A percentile compares a stretch with the other conserved stretches of the same genome.
Evolutionary conservation across 2,329 filamentous ascomycete genomes (phyloP).

Genomic region (Albifimbria verrucaria): DNA sequence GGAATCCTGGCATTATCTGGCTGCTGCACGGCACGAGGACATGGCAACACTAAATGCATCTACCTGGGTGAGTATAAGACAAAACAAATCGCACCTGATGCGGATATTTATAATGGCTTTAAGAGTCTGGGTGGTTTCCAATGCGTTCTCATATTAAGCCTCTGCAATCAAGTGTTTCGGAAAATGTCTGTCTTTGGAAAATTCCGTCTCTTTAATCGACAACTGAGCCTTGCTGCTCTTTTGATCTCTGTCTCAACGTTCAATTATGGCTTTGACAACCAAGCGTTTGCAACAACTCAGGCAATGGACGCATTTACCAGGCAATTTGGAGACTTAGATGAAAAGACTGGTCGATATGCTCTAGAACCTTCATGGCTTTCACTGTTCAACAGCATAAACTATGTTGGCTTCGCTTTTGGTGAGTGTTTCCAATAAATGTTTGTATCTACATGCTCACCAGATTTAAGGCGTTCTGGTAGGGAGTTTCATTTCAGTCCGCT

Average conservation of each 20-base stretch:
- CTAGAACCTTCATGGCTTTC: conserved; percentile 30
- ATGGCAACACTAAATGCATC: neutral
- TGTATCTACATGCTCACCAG: neutral
- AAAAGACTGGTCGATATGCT: conserved; percentile 15
- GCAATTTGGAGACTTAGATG: conserved; percentile 28
- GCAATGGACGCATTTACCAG: conserved; percentile 32
- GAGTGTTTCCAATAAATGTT: neutral
- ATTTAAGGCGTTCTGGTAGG: conserved; percentile 16
- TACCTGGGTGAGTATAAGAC: too few relatives aligned
- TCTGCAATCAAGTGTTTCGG: neutral
- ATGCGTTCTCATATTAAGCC: too few relatives aligned
- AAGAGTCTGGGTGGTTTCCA: too few relatives aligned
- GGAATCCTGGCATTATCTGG: neutral
- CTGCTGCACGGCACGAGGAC: neutral
- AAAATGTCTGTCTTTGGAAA: neutral
- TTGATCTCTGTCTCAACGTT: conserved; percentile 33
- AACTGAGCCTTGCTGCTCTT: conserved; percentile 11
- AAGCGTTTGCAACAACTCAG: conserved; percentile 31
- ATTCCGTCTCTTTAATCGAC: conserved; percentile 19
- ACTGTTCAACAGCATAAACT: conserved; percentile 32
- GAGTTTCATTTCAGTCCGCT: conserved; percentile 17
- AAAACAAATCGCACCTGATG: too few relatives aligned
- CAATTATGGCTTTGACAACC: conserved; percentile 39
- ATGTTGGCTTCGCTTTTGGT: conserved; percentile 30
- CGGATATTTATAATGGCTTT: too few relatives aligned